These are phyloP conservation scores for Tulasnella sp. DNA, from an alignment of 768 basidiomycete genomes.

Conservation along the genomic window DNA sequence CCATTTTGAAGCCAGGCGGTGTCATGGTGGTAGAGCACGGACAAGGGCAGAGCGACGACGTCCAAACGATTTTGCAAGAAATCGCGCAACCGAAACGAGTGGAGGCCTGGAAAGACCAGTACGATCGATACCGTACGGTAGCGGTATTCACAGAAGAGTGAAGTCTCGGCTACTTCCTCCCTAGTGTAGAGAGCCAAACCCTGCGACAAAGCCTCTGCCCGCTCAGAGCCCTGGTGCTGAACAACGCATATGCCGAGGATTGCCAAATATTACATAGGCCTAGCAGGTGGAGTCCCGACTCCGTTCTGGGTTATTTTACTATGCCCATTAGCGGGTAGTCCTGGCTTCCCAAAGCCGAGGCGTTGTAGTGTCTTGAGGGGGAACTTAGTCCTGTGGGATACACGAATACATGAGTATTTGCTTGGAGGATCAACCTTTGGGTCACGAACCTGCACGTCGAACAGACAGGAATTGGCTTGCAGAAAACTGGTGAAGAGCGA, in stretches of 20 bases:
- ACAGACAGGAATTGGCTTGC: constrained; percentile 85
- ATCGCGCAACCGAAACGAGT: constrained; percentile 35
- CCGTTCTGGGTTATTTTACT: no score
- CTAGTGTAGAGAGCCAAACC: no score
- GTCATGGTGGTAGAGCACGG: constrained; percentile 73
- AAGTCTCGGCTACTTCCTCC: no score
- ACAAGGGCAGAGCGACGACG: constrained; percentile 50
- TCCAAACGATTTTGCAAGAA: constrained; percentile 42
- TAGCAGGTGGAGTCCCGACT: no score
- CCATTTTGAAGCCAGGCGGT: constrained; percentile 39
- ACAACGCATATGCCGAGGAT: no score
- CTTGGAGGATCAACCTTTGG: background rate
- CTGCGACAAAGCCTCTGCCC: no score
- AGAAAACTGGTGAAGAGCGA: constrained; percentile 54
- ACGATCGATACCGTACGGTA: constrained; percentile 62
- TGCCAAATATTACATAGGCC: no score
- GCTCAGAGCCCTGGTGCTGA: no score
- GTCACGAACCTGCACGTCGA: constrained; percentile 78
- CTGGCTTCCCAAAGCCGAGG: constrained; percentile 15
- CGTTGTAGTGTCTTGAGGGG: constrained; percentile 84
- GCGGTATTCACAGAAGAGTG: constrained; percentile 19
- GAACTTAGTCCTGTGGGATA: constrained; percentile 66
- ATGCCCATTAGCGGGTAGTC: background rate
- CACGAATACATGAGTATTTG: background rate
- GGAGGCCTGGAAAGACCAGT: constrained; percentile 72